Evolutionary conservation across 306 rosid species (phyloP).

Genomic region (Cucurbita ficifolia): DNA sequence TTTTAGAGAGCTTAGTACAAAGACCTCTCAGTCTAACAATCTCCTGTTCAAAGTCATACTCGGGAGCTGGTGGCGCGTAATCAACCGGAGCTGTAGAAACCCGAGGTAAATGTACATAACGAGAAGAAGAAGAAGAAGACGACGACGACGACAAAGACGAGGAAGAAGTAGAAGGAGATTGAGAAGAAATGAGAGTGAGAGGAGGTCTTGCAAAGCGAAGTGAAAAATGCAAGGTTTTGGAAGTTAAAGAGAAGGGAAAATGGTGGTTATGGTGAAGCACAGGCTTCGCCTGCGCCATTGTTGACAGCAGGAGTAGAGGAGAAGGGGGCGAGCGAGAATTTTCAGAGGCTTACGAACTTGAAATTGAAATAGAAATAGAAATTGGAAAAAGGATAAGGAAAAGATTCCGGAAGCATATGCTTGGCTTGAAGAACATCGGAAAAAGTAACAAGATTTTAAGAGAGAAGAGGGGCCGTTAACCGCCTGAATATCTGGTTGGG

Average conservation of each 20-base stretch:
- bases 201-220: background rate
- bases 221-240: constrained; percentile 15
- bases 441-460: background rate
- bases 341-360: background rate
- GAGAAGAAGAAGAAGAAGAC: constrained; percentile 15
- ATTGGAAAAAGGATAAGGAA: background rate
- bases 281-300: constrained; percentile 41
- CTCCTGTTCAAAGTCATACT: constrained; percentile 38
- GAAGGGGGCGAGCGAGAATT: background rate
- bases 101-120: constrained; percentile 21
- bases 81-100: constrained; percentile 56
- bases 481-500: background rate
- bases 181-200: constrained; percentile 7
- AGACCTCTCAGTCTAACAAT: constrained; percentile 43
- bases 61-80: constrained; percentile 43
- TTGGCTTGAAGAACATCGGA: background rate
- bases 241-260: constrained; percentile 25
- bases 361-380: background rate
- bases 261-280: constrained; percentile 26
- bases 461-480: background rate
- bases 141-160: background rate
- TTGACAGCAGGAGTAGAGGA: background rate
- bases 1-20: constrained; percentile 30
- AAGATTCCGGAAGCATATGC: constrained; percentile 4
- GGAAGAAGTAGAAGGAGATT: constrained; percentile 4